Base-by-base conservation (phyloP, 1,284 basidiomycete genomes). In the Microbotryomycetes sp. region DNA sequence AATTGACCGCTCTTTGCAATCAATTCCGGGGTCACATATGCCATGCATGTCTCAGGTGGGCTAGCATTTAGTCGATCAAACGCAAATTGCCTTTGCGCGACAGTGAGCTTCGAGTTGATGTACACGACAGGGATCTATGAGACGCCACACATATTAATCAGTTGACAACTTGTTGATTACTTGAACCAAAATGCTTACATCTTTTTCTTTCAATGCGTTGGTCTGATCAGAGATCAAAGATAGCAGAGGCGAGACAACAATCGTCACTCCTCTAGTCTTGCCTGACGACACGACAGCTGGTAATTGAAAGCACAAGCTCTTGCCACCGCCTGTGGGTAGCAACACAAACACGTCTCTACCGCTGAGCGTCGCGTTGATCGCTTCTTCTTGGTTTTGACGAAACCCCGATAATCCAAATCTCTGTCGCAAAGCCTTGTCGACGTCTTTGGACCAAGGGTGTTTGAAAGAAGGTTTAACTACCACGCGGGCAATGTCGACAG, bases 311-410 rank as follows among this genome's bases (percentile, higher is more conserved):
- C 88, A 91, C 48, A 92, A 78, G 70, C 85, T 87, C 78, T 97
- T 97, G 0, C 93, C 94, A 6, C 93, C 94, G 29, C 94, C 94
- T 0, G 94, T 98, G 0, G 96, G 94, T 85, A 97, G 94, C 6
- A 98, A 81, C 22, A 97, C 89, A 69, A 97, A 92, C 15, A 92
- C 90, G 72, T 98, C 93, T 53, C 81, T 82, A 3, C 88, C 92
- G 0, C 80, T 79, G 74, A 98, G 79, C 0, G 88, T 86, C 3
- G 86, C 86, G 54, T 85, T 83, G 70, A 97, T 89, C 0, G 89
- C 92, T 71, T 90, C 86, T 45, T 90, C 81, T 75, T 97, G 96
- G 74, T 97, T 89, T 4, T 76, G 77, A 16, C 93, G 84, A 76
- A 97, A 97, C 0, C 73, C 72, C 0, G 80, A 72, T 3, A 97